Evolutionary conservation across 2,329 filamentous ascomycete species (phyloP), one percentile per base, ranked within the genome.

Genomic region (Lojkania enalia): DNA sequence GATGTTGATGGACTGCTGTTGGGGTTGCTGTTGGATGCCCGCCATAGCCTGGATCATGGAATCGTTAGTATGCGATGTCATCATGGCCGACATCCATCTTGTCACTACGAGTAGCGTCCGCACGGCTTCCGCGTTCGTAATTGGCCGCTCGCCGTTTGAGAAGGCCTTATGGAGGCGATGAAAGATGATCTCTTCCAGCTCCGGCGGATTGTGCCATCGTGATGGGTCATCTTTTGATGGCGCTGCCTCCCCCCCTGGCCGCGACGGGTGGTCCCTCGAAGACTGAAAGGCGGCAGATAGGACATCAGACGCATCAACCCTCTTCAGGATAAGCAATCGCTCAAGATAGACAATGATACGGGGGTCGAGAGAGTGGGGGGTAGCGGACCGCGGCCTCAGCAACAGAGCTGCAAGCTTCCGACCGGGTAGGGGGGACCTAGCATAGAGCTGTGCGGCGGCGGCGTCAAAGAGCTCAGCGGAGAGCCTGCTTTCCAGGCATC

Each of bases 1-100:
- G 1, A 84, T 75, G 33, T 78, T 81, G 72, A 84, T 79, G 39
- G 86, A 83, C 21, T 84, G 76, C 64, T 27, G 76, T 67, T 40
- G 78, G 71, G 27, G 79, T 74, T 40, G 76, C 68, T 29, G 78
- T 74, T 65, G 61, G 18, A 67, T 65, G 7, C 67, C 73, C 64
- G 13, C 48, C 57, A 72, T 68, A 27, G 67, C 68, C 29, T 72
- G 64, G 20, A 71, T 63, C 59, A 71, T 62, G 9, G 66, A 66
- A 30, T 71, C 66, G 49, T 58, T 69, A 7, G 66, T 68, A 35
- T 70, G 66, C 38, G 67, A 65, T 6, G 64, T 64, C n/a, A 68
- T 64, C 63, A 70, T 62, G 5, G 66, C 58, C 20, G 67, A 62
- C 66, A 71, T 71, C 69, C 69, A 71, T 53, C 55, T 54, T 21